Evolutionary conservation across 2,329 filamentous ascomycete species (phyloP).

Genomic region (Aulographum hederae): DNA sequence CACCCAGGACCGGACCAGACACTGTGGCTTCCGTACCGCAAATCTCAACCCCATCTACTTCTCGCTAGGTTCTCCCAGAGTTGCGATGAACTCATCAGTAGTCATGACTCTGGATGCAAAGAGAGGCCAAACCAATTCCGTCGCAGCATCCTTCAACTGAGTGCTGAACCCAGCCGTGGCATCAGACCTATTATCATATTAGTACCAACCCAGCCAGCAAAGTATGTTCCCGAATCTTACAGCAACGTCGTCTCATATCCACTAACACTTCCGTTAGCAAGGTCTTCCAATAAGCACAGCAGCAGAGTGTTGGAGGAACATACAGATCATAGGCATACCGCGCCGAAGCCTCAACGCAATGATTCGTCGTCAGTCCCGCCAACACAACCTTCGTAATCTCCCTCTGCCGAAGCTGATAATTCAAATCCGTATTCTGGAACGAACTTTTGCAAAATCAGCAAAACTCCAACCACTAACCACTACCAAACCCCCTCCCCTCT

Average conservation of each 20-base stretch:
- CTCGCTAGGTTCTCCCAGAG: too few relatives aligned
- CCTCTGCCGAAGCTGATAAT: slow-evolving; percentile 16
- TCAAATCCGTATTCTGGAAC: slow-evolving; percentile 18
- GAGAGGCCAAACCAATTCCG: slow-evolving; percentile 5
- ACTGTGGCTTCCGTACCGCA: too few relatives aligned
- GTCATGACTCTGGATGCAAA: slow-evolving; percentile 3
- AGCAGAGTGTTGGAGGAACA: too few relatives aligned
- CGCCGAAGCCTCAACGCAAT: slow-evolving; percentile 18
- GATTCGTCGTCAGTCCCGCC: slow-evolving; percentile 15
- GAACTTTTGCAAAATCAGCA: slow-evolving; percentile 12
- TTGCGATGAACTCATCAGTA: background rate
- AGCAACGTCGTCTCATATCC: slow-evolving; percentile 2
- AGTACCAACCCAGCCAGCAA: background rate
- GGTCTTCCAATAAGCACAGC: too few relatives aligned
- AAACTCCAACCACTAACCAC: background rate
- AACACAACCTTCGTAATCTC: slow-evolving; percentile 15
- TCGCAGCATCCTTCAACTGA: slow-evolving; percentile 6
- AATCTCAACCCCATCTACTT: too few relatives aligned
- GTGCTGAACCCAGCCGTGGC: slow-evolving; percentile 6
- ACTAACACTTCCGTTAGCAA: too few relatives aligned
- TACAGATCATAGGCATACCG: slow-evolving; percentile 15
- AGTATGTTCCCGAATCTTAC: too few relatives aligned
- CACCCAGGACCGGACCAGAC: too few relatives aligned
- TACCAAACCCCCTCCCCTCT: too few relatives aligned
- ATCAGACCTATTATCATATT: slow-evolving; percentile 3